Percentiles rank a stretch among this genome's conserved stretches.
Conservation (phyloP, 192 early-diverging fungal genomes). For the Coemansia sp. region DNA sequence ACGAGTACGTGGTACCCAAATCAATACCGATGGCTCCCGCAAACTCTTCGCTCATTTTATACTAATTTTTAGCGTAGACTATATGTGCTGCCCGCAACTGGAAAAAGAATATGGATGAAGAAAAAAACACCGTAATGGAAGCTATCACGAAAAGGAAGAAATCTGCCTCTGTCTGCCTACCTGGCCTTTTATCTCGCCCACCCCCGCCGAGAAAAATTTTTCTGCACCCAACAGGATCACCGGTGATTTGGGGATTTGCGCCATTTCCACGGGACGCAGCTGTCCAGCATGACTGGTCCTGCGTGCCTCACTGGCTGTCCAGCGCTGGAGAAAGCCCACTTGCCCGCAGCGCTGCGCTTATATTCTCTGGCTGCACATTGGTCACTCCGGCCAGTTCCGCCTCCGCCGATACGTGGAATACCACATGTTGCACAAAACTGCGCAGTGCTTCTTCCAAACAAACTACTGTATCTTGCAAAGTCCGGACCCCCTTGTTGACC, state of each 20-base stretch:
- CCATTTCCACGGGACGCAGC: neutral
- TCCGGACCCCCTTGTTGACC: too few relatives aligned
- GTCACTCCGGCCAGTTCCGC: neutral
- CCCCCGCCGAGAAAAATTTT: slow-evolving; percentile 24
- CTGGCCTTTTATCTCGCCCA: slow-evolving; percentile 4
- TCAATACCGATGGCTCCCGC: slow-evolving; percentile 89
- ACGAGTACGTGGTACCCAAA: slow-evolving; percentile 97
- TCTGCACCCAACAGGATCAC: slow-evolving; percentile 22
- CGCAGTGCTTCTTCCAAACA: neutral
- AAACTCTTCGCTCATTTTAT: slow-evolving; percentile 46
- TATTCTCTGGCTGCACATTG: neutral
- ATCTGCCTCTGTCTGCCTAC: neutral
- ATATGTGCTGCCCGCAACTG: neutral
- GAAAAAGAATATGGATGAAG: neutral
- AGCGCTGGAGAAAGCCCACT: neutral
- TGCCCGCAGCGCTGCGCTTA: neutral
- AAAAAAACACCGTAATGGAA: slow-evolving; percentile 10
- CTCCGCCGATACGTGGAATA: neutral
- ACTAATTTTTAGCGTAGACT: neutral
- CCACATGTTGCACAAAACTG: neutral
- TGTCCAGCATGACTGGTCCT: neutral
- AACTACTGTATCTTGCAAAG: neutral
- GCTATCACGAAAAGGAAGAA: neutral
- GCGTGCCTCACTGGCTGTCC: neutral
- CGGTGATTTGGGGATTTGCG: neutral